Evolutionary conservation across 23 red algal genomes (phyloP), one percentile per base, ranked within the genome.

Genomic region (Porphyridium purpureum): DNA sequence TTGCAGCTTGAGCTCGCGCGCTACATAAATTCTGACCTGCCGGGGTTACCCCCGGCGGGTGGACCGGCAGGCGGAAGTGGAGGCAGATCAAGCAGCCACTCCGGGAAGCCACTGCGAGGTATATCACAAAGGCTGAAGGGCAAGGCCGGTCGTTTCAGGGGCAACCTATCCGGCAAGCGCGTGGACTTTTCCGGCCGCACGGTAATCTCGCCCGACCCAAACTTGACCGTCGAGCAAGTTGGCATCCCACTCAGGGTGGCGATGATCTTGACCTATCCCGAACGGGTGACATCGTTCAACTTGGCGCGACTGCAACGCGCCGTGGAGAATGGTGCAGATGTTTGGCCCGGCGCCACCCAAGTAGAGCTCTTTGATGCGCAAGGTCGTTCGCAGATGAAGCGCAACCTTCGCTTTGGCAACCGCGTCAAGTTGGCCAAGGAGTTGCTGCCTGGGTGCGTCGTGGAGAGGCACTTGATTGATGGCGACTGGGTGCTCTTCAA

Each of bases 101-200:
- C n/a, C n/a, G 17, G 17, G 17, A 50, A 80, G 29, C 66, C 79
- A 29, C 59, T 98, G 33, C 85, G 86, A 33, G 72, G 67, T 35
- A 98, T 98, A 29, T 64, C 74, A 11, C 90, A 98, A 58, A 67
- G 90, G 29, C 74, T 98, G 49, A 86, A 85, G 42, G 90, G 90
- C 22, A 98, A 98, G 50, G 90, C 85, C 62, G 90, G 90, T 49
- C 68, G 90, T 34, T 67, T 98, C 32, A 57, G 90, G 47, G 79
- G 79, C 35, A 98, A 98, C 55, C 55, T 98, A 38, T 86, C 86
- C 79, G 90, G 90, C 23, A 98, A 98, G 52, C 77, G 90, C 40
- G 90, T 98, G 25, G 79, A 98, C 56, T 98, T 86, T 74, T 86
- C 79, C 35, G 90, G 79, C 24, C 58, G 90, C 47, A 98, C 90